A percentile compares a stretch with the other conserved stretches of the same genome.
These are phyloP conservation scores for Raphanus hybrid DNA, from an alignment of 441 rosid species.

Conservation along the genomic window DNA sequence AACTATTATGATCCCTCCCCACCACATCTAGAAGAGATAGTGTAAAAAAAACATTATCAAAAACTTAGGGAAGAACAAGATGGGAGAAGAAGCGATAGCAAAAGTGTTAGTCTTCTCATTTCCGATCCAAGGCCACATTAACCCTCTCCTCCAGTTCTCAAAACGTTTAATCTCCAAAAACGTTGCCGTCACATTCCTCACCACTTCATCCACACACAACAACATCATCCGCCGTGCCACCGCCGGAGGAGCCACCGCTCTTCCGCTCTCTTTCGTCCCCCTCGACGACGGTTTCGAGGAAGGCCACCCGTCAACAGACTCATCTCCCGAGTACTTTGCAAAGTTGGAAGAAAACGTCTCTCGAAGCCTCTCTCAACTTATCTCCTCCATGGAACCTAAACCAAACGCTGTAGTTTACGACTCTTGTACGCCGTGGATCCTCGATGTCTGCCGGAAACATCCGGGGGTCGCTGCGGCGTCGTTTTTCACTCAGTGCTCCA, in stretches of 20 bases:
- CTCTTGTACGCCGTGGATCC: constrained; percentile 39
- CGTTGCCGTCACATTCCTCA: constrained; percentile 52
- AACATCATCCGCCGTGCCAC: constrained; percentile 38
- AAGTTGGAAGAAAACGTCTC: constrained; percentile 37
- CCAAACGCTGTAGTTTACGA: constrained; percentile 43
- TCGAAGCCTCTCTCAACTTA: constrained; percentile 36
- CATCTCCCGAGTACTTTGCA: constrained; percentile 30
- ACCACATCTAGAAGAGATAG: constrained; percentile 1
- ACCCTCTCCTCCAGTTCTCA: constrained; percentile 69
- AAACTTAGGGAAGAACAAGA: background rate
- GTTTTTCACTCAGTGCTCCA: constrained; percentile 55
- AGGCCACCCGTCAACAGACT: constrained; percentile 38
- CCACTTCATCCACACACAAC: constrained; percentile 47
- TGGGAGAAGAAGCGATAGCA: constrained; percentile 40
- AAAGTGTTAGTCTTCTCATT: constrained; percentile 52
- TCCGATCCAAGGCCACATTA: constrained; percentile 68
- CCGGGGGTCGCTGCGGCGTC: constrained; percentile 43
- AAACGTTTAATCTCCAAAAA: constrained; percentile 63
- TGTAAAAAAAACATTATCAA: background rate
- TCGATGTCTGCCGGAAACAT: constrained; percentile 27
- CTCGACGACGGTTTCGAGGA: constrained; percentile 43
- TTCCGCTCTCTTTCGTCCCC: constrained; percentile 32
- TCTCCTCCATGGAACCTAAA: constrained; percentile 42
- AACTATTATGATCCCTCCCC: background rate
- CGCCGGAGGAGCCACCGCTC: constrained; percentile 39